Evolutionary conservation across 2,329 filamentous ascomycete genomes (phyloP).

Genomic region (Hymenoscyphus scutula): DNA sequence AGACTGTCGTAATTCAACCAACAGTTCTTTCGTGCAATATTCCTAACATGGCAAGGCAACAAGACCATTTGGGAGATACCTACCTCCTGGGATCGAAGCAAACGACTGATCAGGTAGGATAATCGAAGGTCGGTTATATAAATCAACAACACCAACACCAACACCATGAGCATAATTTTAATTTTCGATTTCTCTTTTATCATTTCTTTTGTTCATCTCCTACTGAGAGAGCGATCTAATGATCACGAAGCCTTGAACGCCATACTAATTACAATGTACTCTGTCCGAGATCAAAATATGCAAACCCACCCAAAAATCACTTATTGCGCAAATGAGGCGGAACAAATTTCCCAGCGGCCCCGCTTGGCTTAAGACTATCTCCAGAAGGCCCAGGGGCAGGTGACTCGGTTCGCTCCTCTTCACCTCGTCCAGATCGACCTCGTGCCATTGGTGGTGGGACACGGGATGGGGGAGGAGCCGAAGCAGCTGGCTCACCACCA

Average conservation of each 20-base stretch:
- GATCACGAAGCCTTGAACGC: conserved; percentile 18
- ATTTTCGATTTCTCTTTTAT: conserved; percentile 1
- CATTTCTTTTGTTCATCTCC: conserved; percentile 10
- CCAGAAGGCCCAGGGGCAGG: conserved; percentile 44
- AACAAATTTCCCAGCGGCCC: conserved; percentile 58
- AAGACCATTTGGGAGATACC: too few species aligned
- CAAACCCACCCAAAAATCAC: conserved; percentile 8
- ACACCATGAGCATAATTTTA: background rate
- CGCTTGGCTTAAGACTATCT: conserved; percentile 48
- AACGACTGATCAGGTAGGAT: too few species aligned
- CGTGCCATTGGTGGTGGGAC: conserved; percentile 42
- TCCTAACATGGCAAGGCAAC: too few species aligned
- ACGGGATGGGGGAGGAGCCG: conserved; percentile 31
- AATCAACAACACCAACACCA: too few species aligned
- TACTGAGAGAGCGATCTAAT: conserved; percentile 7
- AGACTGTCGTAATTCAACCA: too few species aligned
- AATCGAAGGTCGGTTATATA: too few species aligned
- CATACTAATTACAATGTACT: conserved; percentile 20
- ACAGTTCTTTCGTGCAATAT: too few species aligned
- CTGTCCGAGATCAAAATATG: conserved; percentile 6
- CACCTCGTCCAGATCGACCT: conserved; percentile 43
- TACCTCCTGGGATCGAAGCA: too few species aligned
- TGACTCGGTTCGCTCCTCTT: conserved; percentile 41
- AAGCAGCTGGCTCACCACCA: conserved; percentile 28
- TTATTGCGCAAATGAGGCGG: conserved; percentile 46